Conservation (phyloP, 2,329 filamentous ascomycete genomes). For the Colletotrichum musicola region DNA sequence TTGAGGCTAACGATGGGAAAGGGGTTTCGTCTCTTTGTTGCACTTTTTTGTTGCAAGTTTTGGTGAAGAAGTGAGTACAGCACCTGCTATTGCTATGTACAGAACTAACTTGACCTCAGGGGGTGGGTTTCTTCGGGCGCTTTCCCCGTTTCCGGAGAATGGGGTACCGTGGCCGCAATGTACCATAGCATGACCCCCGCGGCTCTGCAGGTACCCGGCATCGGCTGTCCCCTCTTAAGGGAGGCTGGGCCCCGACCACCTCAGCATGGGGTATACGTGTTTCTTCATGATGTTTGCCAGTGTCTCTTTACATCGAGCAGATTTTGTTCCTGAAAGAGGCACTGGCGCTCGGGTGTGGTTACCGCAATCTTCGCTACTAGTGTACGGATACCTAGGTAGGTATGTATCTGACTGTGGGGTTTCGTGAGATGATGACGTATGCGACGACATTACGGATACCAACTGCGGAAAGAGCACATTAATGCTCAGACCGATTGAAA, state of each 20-base stretch:
- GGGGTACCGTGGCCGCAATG: constrained; percentile 1
- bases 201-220: constrained; percentile 35
- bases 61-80: constrained; percentile 2
- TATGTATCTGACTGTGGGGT: constrained; percentile 9
- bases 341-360: not conserved
- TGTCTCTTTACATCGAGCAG: too few relatives aligned
- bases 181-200: not conserved
- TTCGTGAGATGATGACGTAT: constrained; percentile 13
- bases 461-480: too few relatives aligned
- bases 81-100: too few relatives aligned
- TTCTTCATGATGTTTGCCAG: not conserved
- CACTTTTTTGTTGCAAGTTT: not conserved
- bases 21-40: not conserved
- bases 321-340: too few relatives aligned
- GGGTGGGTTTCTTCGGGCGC: not conserved
- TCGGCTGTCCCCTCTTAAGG: constrained; percentile 22
- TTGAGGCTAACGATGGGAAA: not conserved
- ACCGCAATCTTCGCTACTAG: not conserved
- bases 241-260: not conserved
- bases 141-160: constrained; percentile 26
- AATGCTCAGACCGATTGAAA: too few relatives aligned
- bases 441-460: not conserved
- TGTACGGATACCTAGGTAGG: too few relatives aligned
- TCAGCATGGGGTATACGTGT: not conserved
- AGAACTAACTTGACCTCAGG: too few relatives aligned